Evolutionary conservation across 352 stramenopile genomes (phyloP), one percentile per base, ranked within the genome.

Genomic region (Pythium rhizo-oryzae): DNA sequence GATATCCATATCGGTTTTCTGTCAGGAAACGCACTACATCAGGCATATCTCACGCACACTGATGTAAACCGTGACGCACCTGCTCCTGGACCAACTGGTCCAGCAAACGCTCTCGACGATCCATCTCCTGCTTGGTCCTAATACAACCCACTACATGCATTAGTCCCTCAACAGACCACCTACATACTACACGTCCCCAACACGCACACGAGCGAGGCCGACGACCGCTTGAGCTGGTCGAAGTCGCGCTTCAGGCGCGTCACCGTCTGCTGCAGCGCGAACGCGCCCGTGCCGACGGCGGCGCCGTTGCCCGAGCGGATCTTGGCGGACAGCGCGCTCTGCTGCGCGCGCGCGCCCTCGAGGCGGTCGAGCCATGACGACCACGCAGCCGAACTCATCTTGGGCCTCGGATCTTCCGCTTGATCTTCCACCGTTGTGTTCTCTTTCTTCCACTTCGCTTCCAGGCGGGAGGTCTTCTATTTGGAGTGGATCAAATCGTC

Each of bases 191-290:
- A 7, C 28, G 28, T 33, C 28, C 28, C 28, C 28, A 49, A 24
- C 4, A 70, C 83, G 59, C 79, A 93, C 85, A 92, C 82, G 21
- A 63, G 68, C 15, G 68, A 70, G 9, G 61, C 71, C 7, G 80
- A 77, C 12, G 79, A 81, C 28, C 79, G 77, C 64, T 85, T 81
- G 59, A 94, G 82, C 66, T 93, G 82, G 24, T 94, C 85, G 37
- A 92, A 96, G 69, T 96, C 87, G 65, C 87, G 83, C 56, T 87
- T 84, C 13, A 96, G 78, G 39, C 85, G 84, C 59, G 85, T 78
- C n/a, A 87, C 80, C 56, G 82, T 92, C 78, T 96, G 87, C 70
- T 96, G 87, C 67, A 96, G 66, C 44, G 84, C 85, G 66, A 93
- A 96, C 44, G 91, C 87, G 74, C 87, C 94, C 21, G 85, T 91